phyloP scores from a whole-genome alignment of 2,329 filamentous ascomycete genomes.

The Didymella sp. region DNA sequence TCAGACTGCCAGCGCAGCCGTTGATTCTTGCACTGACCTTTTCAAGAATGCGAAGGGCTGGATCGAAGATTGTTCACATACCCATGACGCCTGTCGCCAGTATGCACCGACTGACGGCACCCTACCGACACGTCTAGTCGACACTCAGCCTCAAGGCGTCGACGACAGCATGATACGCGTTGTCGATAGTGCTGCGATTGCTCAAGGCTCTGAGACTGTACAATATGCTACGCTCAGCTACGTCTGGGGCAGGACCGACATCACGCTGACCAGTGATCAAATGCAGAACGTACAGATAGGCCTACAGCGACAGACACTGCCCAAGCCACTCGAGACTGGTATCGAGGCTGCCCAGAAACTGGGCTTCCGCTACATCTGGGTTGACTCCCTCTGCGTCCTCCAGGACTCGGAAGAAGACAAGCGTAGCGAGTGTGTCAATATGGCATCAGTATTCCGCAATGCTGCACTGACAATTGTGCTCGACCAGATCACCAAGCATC shows the following conservation, averaged over 20 bases:
- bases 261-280: constrained; percentile 29
- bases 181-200: constrained; percentile 32
- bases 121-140: constrained; percentile 45
- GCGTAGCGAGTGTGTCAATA: constrained; percentile 38
- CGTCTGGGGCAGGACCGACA: constrained; percentile 32
- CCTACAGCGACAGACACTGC: constrained; percentile 29
- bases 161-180: constrained; percentile 28
- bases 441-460: constrained; percentile 46
- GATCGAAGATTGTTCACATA: constrained; percentile 39
- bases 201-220: constrained; percentile 6
- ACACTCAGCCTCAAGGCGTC: constrained; percentile 31
- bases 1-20: neutral
- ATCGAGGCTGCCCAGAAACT: constrained; percentile 36
- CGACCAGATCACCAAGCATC: constrained; percentile 24
- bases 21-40: constrained; percentile 2
- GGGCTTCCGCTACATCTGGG: constrained; percentile 45
- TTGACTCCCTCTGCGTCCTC: constrained; percentile 45
- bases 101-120: constrained; percentile 8
- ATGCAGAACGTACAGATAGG: constrained; percentile 24
- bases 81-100: constrained; percentile 37
- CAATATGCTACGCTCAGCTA: constrained; percentile 44
- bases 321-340: constrained; percentile 35
- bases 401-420: constrained; percentile 45
- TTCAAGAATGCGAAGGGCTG: constrained; percentile 35
- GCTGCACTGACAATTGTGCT: constrained; percentile 43